Percentiles rank a stretch among this genome's conserved stretches.
These are phyloP conservation scores for Amylostereum chailletii DNA, from an alignment of 1,284 basidiomycete species.

Conservation along the genomic window DNA sequence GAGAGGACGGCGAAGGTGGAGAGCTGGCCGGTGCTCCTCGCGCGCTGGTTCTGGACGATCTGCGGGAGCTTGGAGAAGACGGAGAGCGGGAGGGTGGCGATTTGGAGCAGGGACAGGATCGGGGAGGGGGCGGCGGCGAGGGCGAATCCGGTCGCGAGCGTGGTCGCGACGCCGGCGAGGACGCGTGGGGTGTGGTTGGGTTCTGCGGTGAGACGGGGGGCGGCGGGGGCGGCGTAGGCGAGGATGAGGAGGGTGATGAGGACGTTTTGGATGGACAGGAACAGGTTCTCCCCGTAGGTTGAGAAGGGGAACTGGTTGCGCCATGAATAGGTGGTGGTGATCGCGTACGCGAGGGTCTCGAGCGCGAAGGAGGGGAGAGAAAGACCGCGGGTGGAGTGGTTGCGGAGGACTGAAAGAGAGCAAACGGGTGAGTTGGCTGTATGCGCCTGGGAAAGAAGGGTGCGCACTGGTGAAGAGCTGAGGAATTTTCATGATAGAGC, in stretches of 20 bases:
- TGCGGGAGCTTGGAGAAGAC: constrained; percentile 84
- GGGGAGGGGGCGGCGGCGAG: constrained; percentile 44
- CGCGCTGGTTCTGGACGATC: constrained; percentile 70
- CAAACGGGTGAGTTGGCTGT: not conserved
- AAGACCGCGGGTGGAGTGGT: constrained; percentile 76
- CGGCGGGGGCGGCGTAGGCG: constrained; percentile 35
- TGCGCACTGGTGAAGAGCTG: constrained; percentile 71
- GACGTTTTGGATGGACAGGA: constrained; percentile 80
- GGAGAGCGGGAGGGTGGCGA: constrained; percentile 77
- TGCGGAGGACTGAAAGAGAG: constrained; percentile 37
- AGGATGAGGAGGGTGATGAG: constrained; percentile 79
- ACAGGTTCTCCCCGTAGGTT: constrained; percentile 91
- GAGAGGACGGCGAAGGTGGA: constrained; percentile 83
- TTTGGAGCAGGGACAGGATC: constrained; percentile 59
- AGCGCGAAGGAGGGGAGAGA: constrained; percentile 75
- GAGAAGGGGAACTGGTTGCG: constrained; percentile 85
- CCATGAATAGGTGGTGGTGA: constrained; percentile 81
- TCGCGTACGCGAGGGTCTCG: constrained; percentile 82
- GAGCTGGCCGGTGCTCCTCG: constrained; percentile 80
- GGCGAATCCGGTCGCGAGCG: constrained; percentile 31
- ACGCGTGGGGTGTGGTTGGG: constrained; percentile 15
- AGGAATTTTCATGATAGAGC: constrained; percentile 93
- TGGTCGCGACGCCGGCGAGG: constrained; percentile 30
- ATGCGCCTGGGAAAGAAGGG: not conserved
- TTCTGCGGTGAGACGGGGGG: constrained; percentile 11